Evolutionary conservation across 768 basidiomycete species (phyloP).

Genomic region (Gymnopilus junonius): DNA sequence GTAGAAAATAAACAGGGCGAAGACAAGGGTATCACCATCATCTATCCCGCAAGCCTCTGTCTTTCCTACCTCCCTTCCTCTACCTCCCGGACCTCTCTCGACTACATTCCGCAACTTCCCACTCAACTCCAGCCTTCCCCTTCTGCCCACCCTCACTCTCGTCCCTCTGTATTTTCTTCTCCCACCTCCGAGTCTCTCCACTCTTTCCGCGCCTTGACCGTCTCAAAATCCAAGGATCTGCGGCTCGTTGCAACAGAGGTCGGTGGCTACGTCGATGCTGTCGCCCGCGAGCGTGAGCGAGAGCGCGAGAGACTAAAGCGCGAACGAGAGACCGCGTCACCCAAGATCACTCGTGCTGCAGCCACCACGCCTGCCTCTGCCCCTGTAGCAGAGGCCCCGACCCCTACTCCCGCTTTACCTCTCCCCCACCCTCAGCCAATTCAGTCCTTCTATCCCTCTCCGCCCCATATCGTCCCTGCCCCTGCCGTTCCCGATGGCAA

Average conservation of each 20-base stretch:
- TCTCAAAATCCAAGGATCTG: constrained; percentile 54
- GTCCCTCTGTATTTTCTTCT: constrained; percentile 35
- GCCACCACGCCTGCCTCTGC: constrained; percentile 22
- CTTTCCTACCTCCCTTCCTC: constrained; percentile 43
- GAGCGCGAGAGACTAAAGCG: constrained; percentile 76
- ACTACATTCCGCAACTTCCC: constrained; percentile 67
- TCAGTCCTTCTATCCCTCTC: constrained; percentile 65
- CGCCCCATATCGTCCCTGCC: constrained; percentile 51
- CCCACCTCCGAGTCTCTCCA: constrained; percentile 35
- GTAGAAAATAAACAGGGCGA: constrained; percentile 82
- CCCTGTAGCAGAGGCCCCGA: constrained; percentile 3
- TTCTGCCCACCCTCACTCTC: constrained; percentile 11
- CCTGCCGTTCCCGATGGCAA: constrained; percentile 22
- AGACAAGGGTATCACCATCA: constrained; percentile 75
- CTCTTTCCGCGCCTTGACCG: constrained; percentile 55
- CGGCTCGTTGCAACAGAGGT: constrained; percentile 62
- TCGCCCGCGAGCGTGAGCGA: constrained; percentile 76
- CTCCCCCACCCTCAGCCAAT: constrained; percentile 19
- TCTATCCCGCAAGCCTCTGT: constrained; percentile 73
- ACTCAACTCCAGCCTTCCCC: constrained; percentile 61
- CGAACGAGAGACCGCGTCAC: constrained; percentile 59
- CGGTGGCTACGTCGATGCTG: constrained; percentile 72
- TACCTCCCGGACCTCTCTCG: constrained; percentile 43
- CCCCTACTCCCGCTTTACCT: neutral
- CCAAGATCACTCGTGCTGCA: constrained; percentile 29